A percentile compares a stretch with the other conserved stretches of the same genome.
Conservation (phyloP, 2,329 filamentous ascomycete genomes). For the Amylocarpus encephaloides region DNA sequence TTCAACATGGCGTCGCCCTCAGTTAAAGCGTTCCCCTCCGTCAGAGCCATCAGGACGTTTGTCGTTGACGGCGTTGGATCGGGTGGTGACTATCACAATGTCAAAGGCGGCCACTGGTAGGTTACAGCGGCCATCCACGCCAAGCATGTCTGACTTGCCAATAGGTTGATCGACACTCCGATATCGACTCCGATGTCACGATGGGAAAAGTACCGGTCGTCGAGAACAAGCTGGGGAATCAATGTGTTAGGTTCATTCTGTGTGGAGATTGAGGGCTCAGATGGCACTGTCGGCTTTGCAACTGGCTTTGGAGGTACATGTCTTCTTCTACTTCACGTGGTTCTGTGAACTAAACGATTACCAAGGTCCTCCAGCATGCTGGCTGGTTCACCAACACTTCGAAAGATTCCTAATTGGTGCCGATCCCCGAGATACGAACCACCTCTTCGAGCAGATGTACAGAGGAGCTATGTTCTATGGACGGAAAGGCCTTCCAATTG, state of each 20-base stretch:
- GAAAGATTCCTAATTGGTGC: constrained; percentile 84
- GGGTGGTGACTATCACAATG: constrained; percentile 89
- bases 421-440: constrained; percentile 85
- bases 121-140: not conserved
- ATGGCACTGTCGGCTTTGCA: constrained; percentile 90
- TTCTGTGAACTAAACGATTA: not conserved
- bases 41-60: constrained; percentile 69
- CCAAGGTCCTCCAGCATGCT: constrained; percentile 77
- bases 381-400: constrained; percentile 90
- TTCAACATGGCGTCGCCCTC: constrained; percentile 23
- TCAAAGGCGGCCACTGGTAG: constrained; percentile 65
- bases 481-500: constrained; percentile 81
- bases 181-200: constrained; percentile 89
- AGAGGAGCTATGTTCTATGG: constrained; percentile 94
- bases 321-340: not conserved
- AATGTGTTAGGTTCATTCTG: constrained; percentile 91
- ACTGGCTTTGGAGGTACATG: constrained; percentile 76
- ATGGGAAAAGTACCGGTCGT: constrained; percentile 83
- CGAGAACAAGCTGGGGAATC: constrained; percentile 89
- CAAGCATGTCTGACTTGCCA: constrained; percentile 37
- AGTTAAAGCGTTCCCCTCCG: constrained; percentile 54
- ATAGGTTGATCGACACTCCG: constrained; percentile 83
- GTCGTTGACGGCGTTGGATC: constrained; percentile 58
- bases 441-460: constrained; percentile 96
- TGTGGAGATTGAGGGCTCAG: constrained; percentile 78